These are phyloP conservation scores for Hymenochaete sp. DNA, from an alignment of 1,284 basidiomycete genomes.

Conservation along the genomic window DNA sequence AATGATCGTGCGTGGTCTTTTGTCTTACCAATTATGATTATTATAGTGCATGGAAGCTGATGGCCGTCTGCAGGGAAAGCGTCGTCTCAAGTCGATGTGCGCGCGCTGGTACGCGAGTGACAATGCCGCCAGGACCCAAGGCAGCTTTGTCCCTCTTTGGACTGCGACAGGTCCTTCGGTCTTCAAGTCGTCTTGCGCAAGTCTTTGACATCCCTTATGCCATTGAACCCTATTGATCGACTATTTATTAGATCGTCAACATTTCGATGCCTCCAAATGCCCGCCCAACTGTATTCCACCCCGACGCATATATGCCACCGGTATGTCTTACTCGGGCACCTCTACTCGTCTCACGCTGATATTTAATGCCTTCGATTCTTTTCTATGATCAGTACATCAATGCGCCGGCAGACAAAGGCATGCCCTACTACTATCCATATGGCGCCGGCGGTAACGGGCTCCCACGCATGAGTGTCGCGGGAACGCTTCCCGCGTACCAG, in stretches of 20 bases:
- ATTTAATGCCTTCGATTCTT: not conserved
- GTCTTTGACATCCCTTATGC: not conserved
- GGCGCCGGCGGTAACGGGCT: constrained; percentile 21
- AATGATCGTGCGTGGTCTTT: constrained; percentile 30
- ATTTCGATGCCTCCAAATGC: constrained; percentile 32
- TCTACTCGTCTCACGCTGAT: not conserved
- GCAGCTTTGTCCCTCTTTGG: constrained; percentile 35
- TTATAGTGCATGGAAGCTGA: not conserved
- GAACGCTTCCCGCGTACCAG: constrained; percentile 12
- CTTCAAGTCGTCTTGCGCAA: constrained; percentile 34
- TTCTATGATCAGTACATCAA: constrained; percentile 27
- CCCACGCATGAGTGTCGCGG: constrained; percentile 26
- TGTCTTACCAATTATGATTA: not conserved
- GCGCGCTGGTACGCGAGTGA: constrained; percentile 38
- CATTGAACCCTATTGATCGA: constrained; percentile 1
- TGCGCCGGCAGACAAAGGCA: constrained; percentile 24
- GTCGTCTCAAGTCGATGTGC: constrained; percentile 32
- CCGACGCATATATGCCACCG: constrained; percentile 37
- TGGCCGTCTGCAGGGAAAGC: constrained; percentile 33
- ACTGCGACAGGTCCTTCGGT: constrained; percentile 36
- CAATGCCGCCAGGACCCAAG: constrained; percentile 25
- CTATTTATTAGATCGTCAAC: constrained; percentile 30
- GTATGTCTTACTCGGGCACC: constrained; percentile 24
- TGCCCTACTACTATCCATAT: constrained; percentile 24
- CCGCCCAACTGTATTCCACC: constrained; percentile 34